Percentiles rank a stretch among this genome's conserved stretches.
These are phyloP conservation scores for Fusarium oxysporum DNA, from an alignment of 2,329 filamentous ascomycete species.

Conservation along the genomic window DNA sequence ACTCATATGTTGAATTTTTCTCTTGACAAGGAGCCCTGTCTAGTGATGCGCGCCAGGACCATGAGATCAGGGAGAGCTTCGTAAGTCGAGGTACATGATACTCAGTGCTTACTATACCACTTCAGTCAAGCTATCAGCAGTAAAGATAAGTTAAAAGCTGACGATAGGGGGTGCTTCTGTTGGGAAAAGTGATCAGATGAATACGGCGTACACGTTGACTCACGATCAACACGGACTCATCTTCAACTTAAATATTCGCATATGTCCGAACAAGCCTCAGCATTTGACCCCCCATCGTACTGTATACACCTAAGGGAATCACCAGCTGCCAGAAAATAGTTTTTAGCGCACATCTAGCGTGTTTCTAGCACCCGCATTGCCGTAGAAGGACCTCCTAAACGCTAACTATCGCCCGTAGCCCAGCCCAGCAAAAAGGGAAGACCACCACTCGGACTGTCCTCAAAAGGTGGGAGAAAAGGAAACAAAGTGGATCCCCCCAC, in stretches of 20 bases:
- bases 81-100: slow-evolving; percentile 24
- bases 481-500: slow-evolving; percentile 43
- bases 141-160: neutral
- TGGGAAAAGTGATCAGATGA: neutral
- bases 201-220: neutral
- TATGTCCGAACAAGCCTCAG: neutral
- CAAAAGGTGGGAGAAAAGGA: slow-evolving; percentile 10
- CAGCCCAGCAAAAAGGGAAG: slow-evolving; percentile 11
- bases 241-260: slow-evolving; percentile 9
- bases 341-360: slow-evolving; percentile 35
- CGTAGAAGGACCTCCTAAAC: slow-evolving; percentile 6
- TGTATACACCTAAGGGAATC: slow-evolving; percentile 20
- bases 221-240: neutral
- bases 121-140: slow-evolving; percentile 4
- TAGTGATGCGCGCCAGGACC: slow-evolving; percentile 18
- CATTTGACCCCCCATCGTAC: neutral
- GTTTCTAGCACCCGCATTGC: slow-evolving; percentile 36
- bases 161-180: slow-evolving; percentile 1
- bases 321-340: slow-evolving; percentile 30
- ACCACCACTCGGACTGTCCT: neutral
- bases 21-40: slow-evolving; percentile 25
- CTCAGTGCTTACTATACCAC: neutral
- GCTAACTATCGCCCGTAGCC: slow-evolving; percentile 17
- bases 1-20: slow-evolving; percentile 5
- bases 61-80: slow-evolving; percentile 28